Evolutionary conservation across 768 basidiomycete species (phyloP), one percentile per base, ranked within the genome.

Genomic region (Tremella yokohamensis): DNA sequence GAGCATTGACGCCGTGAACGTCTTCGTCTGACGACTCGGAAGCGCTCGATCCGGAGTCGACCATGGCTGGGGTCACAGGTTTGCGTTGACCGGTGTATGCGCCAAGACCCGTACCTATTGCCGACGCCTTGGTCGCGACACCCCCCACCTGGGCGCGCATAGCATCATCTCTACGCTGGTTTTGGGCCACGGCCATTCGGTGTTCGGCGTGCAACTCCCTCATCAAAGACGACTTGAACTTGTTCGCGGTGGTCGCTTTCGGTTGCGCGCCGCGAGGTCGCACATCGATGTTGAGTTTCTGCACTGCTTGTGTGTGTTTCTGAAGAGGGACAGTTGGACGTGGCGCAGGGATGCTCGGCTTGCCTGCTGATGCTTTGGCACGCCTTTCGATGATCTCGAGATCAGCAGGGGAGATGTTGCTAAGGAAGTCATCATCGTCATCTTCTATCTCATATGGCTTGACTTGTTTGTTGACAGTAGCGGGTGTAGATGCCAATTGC

Each of bases 1-100:
- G 80, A 11, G 80, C 79, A 1, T 80, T 82, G 60, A 89, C 68
- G 59, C 67, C 72, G 1, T 57, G 54, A 18, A 66, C 62, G 8
- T 73, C 75, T 8, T 72, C 73, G 20, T 67, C 65, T 39, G 66
- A 65, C 12, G 70, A 69, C 2, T 70, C 69, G 6, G 69, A 69
- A 7, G 66, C 72, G 44, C 69, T 70, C 2, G 72, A 73, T 18
- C 63, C 70, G 1, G 66, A 68, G 22, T 65, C 58, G 16, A 61
- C 62, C 9, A 58, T 52, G 6, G 42, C 15, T 26, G 53, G 45
- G n/a, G 62, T 44, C 8, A 61, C 52, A 34, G 44, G 52, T n/a
- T 48, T 11, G 15, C 57, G 48, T 13, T 57, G 52, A 12, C 55
- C 58, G 18, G 54, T 56, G 47, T 69, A 64, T 4, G 63, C 70